Evolutionary conservation across 768 basidiomycete genomes (phyloP).

Genomic region (Coprinopsis marcescibilis): DNA sequence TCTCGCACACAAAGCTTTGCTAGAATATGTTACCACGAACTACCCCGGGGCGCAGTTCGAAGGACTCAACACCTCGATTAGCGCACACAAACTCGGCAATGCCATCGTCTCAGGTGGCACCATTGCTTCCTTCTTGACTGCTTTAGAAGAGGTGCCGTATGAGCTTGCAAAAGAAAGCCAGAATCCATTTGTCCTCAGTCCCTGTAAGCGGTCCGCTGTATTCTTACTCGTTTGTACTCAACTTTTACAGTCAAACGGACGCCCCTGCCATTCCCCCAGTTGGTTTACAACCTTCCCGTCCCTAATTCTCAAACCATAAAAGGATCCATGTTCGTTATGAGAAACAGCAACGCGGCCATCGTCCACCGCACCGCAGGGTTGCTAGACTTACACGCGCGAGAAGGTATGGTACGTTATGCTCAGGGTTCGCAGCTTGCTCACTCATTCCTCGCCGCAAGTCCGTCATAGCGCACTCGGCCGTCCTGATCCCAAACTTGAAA

Average conservation of each 20-base stretch:
- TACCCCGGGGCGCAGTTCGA: constrained; percentile 24
- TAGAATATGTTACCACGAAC: constrained; percentile 24
- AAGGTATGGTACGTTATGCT: constrained; percentile 16
- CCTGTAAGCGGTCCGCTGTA: constrained; percentile 23
- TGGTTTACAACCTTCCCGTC: constrained; percentile 33
- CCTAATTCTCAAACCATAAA: constrained; percentile 31
- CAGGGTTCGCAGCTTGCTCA: constrained; percentile 18
- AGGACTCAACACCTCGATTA: constrained; percentile 43
- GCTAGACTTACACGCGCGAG: constrained; percentile 28
- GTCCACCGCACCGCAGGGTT: constrained; percentile 46
- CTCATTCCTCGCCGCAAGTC: background rate
- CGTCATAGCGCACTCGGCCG: background rate
- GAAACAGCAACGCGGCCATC: constrained; percentile 31
- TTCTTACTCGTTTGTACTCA: background rate
- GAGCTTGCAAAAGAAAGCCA: constrained; percentile 27
- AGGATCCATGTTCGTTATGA: constrained; percentile 35
- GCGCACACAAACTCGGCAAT: constrained; percentile 42
- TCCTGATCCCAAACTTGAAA: background rate
- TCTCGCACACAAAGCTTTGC: constrained; percentile 65
- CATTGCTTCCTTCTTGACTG: constrained; percentile 33
- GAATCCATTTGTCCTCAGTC: constrained; percentile 35
- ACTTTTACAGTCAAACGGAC: constrained; percentile 15
- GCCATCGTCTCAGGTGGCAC: constrained; percentile 68
- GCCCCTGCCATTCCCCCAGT: constrained; percentile 2
- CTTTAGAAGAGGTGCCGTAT: constrained; percentile 32